Evolutionary conservation across 331 rosid genomes (phyloP), one percentile per base, ranked within the genome.

Genomic region (Malus hybrid): DNA sequence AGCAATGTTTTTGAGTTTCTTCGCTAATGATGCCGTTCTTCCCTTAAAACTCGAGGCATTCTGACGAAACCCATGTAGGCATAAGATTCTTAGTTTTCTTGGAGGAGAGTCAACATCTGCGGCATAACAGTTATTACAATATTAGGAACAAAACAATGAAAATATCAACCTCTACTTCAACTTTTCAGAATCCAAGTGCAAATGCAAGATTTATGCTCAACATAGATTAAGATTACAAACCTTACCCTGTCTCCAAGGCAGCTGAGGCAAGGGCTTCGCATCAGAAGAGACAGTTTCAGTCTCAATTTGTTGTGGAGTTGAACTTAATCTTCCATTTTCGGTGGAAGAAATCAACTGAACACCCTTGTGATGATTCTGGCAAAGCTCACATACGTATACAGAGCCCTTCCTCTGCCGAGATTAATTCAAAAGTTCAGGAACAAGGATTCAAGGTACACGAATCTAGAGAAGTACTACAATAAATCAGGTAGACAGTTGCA

Each of bases 21-120:
- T 94, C 36, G 95, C 86, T 70, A 91, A 75, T n/a, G 99, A 91
- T 79, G 96, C 85, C 10, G 97, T 88, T 85, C 99, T 86, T 78
- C 99, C 97, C 77, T 86, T 91, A 80, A 94, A 94, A 73, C 93
- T 77, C 5, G 96, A 90, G 19, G 93, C 99, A 80, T 94, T 88
- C 86, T 94, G 97, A 39, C 96, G 89, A 83, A 94, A 94, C 76
- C 99, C 99, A 8, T 91, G 99, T 83, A 94, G 85, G 86, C 99
- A 94, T 69, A 94, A 77, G 84, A 90, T 88, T 81, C 88, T 91
- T 54, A 94, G 78, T 77, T 86, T 91, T 70, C 88, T 87, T 59
- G 89, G 76, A 73, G 89, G 76, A 76, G 86, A 20, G 75, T 78
- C 68, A 57, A 50, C 76, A 75, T 83, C 97, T 94, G 93, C 60